A percentile compares a stretch with the other conserved stretches of the same genome.
Conservation (phyloP, 352 stramenopile species). For the Phytophthora pisi region DNA sequence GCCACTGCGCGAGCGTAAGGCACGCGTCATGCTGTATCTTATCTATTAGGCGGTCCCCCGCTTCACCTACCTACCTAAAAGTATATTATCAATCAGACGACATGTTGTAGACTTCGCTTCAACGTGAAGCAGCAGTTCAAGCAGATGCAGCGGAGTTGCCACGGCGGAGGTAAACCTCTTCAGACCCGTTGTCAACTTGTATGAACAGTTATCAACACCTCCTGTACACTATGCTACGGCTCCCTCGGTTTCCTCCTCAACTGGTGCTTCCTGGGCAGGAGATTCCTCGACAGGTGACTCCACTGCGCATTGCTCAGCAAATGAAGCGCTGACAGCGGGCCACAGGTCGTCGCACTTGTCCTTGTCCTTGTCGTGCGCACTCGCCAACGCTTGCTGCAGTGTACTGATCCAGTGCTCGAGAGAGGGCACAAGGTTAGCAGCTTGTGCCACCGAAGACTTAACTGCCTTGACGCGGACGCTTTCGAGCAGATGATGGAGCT, state of each 20-base stretch:
- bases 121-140: conserved; percentile 1
- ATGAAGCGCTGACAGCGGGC: conserved; percentile 39
- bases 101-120: not conserved
- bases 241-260: conserved; percentile 1
- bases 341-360: conserved; percentile 64
- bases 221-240: conserved; percentile 20
- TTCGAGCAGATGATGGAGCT: conserved; percentile 60
- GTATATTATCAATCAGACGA: conserved; percentile 17
- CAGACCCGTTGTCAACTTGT: conserved; percentile 19
- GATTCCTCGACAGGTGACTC: conserved; percentile 12
- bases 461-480: conserved; percentile 30
- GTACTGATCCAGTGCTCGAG: conserved; percentile 47
- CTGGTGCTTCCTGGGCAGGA: not conserved
- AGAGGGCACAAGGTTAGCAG: conserved; percentile 27
- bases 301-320: conserved; percentile 29
- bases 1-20: conserved; percentile 24
- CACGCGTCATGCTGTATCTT: conserved; percentile 24
- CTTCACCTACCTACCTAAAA: not conserved
- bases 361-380: conserved; percentile 37
- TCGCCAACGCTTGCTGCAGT: conserved; percentile 48
- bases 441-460: conserved; percentile 39
- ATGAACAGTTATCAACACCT: conserved; percentile 3
- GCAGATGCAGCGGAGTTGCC: not conserved
- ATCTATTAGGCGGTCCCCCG: conserved; percentile 29
- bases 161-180: not conserved